Base-by-base conservation (phyloP, 306 rosid species). In the Pueraria montana region DNA sequence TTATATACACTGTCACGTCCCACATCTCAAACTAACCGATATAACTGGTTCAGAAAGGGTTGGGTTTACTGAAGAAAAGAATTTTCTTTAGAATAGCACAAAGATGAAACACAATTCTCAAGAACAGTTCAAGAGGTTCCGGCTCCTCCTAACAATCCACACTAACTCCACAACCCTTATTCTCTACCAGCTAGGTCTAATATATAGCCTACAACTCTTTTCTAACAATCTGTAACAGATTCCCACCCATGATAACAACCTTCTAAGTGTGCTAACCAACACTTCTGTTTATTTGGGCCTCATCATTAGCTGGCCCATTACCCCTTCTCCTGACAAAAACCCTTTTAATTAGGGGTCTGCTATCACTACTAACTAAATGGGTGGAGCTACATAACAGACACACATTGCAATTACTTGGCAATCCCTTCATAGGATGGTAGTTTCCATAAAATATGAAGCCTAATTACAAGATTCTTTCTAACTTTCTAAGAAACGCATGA, bases 371-470 rank as follows among this genome's bases (percentile, higher is more conserved):
- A 59, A 59, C 9, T 59, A 26, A 26, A 24, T 59, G 34, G 18
- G 4, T 24, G 36, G 8, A 11, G 34, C 6, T 24, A 61, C 64
- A 24, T 62, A 62, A 63, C 18, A 32, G 12, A 55, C 16, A 27
- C 70, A 64, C 40, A 61, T 5, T 26, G 43, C 1, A 14, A 63
- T 27, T 6, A 6, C 38, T 30, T 32, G 43, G 16, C 6, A 21
- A 30, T 14, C 18, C 10, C 45, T 16, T 32, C 24, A 66, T n/a
- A 65, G 48, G 26, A 27, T 65, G 45, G 26, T 36, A 34, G 49
- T 65, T 65, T 34, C 26, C 26, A 65, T 18, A 17, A 34, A 65
- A 65, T 34, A 65, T 17, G 72, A 64, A 64, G 70, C 11, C 70
- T 2, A 32, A 17, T 16, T 1, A 32, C 70, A 64, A 64, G 46